Evolutionary conservation across 805 yeast genomes (phyloP).

Genomic region (Lipomyces spencermartinsiae): DNA sequence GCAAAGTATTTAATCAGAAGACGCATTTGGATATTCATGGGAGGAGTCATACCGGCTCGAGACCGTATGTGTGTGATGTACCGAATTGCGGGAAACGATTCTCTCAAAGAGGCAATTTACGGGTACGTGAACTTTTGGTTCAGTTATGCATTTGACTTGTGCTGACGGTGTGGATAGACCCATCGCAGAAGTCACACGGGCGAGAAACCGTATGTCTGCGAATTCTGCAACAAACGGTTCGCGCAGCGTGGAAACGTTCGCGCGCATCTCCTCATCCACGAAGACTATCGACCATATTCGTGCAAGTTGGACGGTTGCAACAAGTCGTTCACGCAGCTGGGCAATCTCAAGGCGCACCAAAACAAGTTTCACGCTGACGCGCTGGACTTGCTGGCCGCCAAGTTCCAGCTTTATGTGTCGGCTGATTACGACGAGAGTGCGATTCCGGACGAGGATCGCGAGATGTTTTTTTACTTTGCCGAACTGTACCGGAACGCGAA

Average conservation of each 20-base stretch:
- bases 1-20: conserved; percentile 81
- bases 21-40: conserved; percentile 91
- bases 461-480: conserved; percentile 76
- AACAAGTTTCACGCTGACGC: conserved; percentile 76
- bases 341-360: conserved; percentile 92
- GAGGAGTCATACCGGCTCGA: conserved; percentile 83
- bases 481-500: conserved; percentile 85
- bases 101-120: conserved; percentile 87
- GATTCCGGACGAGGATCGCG: conserved; percentile 68
- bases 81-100: conserved; percentile 73
- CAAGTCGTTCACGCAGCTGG: conserved; percentile 69
- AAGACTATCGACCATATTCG: conserved; percentile 35
- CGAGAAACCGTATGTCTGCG: conserved; percentile 87
- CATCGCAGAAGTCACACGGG: conserved; percentile 89
- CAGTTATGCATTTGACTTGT: background rate
- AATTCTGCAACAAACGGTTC: conserved; percentile 74
- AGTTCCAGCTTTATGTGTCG: conserved; percentile 45
- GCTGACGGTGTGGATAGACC: conserved; percentile 49
- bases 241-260: conserved; percentile 92
- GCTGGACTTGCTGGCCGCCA: conserved; percentile 66
- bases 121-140: conserved; percentile 44
- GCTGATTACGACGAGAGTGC: conserved; percentile 42
- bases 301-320: conserved; percentile 37
- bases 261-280: conserved; percentile 70
- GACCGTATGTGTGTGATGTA: conserved; percentile 79